Percentiles rank a stretch among this genome's conserved stretches.
phyloP scores from a whole-genome alignment of 805 yeast genomes.

The Saturnispora zaruensis region DNA sequence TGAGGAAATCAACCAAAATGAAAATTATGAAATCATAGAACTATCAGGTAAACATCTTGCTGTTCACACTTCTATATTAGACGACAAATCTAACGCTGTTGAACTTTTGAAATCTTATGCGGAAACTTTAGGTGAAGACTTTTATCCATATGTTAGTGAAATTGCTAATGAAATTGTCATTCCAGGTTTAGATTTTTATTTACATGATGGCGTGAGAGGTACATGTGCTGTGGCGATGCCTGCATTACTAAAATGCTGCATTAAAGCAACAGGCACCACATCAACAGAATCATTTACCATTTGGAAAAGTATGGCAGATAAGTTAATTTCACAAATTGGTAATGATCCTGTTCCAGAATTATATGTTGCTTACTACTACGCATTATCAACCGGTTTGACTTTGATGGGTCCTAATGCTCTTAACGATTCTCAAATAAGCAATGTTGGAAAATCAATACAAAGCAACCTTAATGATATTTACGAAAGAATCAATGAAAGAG shows the following conservation, averaged over 20 bases:
- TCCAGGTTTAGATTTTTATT: conserved; percentile 84
- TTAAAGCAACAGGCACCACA: conserved; percentile 44
- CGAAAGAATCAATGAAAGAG: conserved; percentile 64
- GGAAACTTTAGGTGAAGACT: conserved; percentile 69
- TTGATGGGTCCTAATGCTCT: conserved; percentile 60
- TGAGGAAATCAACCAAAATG: conserved; percentile 71
- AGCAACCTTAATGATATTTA: conserved; percentile 57
- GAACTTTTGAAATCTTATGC: conserved; percentile 82
- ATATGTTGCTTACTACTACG: conserved; percentile 65
- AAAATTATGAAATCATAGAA: conserved; percentile 93
- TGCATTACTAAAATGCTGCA: conserved; percentile 56
- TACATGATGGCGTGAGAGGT: conserved; percentile 90
- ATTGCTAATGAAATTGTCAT: conserved; percentile 70
- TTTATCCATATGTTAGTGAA: conserved; percentile 75
- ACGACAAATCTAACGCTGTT: conserved; percentile 89
- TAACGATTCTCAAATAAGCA: conserved; percentile 43
- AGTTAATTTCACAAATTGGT: conserved; percentile 57
- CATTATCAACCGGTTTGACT: conserved; percentile 58
- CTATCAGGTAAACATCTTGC: conserved; percentile 89
- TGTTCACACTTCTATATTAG: conserved; percentile 87
- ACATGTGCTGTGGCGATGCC: conserved; percentile 85
- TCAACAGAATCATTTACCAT: conserved; percentile 54
- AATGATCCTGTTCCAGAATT: conserved; percentile 81
- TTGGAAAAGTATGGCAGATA: conserved; percentile 64
- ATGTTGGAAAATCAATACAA: conserved; percentile 51